Conservation (phyloP, 2,329 filamentous ascomycete genomes). For the Leptographium galeiforme region DNA sequence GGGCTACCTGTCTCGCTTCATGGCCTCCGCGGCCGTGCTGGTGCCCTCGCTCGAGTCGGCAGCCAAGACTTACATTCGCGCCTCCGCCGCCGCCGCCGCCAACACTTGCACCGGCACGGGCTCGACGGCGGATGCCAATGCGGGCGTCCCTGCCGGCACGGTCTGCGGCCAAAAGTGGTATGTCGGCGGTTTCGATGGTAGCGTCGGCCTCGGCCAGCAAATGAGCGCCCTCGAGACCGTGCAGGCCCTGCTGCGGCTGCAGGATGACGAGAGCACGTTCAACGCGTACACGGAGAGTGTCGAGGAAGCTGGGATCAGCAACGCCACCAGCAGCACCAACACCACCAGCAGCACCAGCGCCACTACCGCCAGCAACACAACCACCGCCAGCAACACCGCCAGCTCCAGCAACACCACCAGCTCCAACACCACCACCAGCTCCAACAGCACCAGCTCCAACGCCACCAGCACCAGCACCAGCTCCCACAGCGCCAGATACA, state of each 20-base stretch:
- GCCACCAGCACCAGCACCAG: too few species aligned
- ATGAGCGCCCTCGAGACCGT: conserved; percentile 52
- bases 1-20: conserved; percentile 50
- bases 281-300: neutral
- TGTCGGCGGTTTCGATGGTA: conserved; percentile 39
- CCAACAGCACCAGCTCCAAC: neutral
- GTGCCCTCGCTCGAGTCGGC: conserved; percentile 37
- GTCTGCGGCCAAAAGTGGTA: conserved; percentile 54
- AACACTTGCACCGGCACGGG: conserved; percentile 41
- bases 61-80: conserved; percentile 33
- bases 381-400: neutral
- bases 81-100: conserved; percentile 42
- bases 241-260: conserved; percentile 38
- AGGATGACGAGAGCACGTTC: neutral
- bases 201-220: conserved; percentile 45
- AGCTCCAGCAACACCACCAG: neutral
- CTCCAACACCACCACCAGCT: neutral
- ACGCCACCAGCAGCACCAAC: neutral
- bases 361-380: neutral
- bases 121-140: neutral
- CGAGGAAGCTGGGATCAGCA: neutral
- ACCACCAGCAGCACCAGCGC: neutral
- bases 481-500: too few species aligned
- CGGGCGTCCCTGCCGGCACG: conserved; percentile 22
- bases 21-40: conserved; percentile 44